These are phyloP conservation scores for Tolypocladium endophyticum DNA, from an alignment of 2,329 filamentous ascomycete species.

Conservation along the genomic window DNA sequence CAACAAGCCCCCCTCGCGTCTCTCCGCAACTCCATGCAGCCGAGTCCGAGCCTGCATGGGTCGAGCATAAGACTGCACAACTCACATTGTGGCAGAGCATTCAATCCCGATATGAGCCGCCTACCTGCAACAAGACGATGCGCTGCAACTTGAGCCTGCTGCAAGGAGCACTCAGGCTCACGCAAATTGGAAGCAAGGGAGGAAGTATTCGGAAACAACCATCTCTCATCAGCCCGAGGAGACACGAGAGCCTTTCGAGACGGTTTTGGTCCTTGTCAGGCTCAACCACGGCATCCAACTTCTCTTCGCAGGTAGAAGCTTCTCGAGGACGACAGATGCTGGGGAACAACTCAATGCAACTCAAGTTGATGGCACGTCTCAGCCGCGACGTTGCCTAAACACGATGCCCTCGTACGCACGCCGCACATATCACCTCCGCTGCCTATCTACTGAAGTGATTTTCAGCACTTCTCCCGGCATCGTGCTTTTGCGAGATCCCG, in stretches of 20 bases:
- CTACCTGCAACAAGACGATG: background rate
- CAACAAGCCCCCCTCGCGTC: background rate
- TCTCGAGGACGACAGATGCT: background rate
- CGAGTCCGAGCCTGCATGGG: background rate
- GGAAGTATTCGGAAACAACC: background rate
- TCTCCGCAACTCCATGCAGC: background rate
- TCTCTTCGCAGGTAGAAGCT: background rate
- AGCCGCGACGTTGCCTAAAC: background rate
- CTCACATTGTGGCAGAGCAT: background rate
- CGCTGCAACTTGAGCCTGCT: background rate
- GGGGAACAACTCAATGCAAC: background rate
- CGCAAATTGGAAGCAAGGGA: background rate
- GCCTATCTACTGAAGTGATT: background rate
- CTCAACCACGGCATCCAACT: background rate
- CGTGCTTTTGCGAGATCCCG: background rate
- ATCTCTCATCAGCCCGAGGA: background rate
- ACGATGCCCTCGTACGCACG: background rate
- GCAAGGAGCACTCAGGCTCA: background rate
- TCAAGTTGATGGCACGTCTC: background rate
- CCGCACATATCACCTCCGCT: background rate
- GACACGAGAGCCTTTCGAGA: background rate
- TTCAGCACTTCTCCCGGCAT: background rate
- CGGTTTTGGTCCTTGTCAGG: background rate
- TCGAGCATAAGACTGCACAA: background rate
- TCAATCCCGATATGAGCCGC: background rate